Evolutionary conservation across 805 yeast genomes (phyloP).

Genomic region (Blastobotrys muscicola): DNA sequence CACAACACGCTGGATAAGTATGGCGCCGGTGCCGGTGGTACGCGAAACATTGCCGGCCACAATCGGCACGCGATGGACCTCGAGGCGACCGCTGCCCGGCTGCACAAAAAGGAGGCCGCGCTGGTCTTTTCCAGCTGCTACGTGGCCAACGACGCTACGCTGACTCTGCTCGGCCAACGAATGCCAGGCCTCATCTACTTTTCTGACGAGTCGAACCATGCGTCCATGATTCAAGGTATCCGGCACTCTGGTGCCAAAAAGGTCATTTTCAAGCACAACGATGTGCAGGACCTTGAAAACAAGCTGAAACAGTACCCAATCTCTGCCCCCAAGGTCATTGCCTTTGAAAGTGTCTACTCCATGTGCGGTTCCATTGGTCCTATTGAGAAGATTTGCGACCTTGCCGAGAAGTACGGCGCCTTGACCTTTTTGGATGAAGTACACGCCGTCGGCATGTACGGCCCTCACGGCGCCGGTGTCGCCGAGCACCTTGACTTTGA

Average conservation of each 20-base stretch:
- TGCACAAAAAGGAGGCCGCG: conserved; percentile 93
- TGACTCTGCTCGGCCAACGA: conserved; percentile 83
- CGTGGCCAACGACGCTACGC: conserved; percentile 93
- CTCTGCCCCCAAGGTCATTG: conserved; percentile 87
- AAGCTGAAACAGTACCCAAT: conserved; percentile 72
- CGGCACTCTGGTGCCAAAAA: conserved; percentile 81
- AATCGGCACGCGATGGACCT: conserved; percentile 79
- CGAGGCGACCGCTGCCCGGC: conserved; percentile 78
- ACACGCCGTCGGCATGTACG: conserved; percentile 98
- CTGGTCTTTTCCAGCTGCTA: conserved; percentile 91
- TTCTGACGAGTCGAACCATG: conserved; percentile 90
- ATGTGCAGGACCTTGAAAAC: conserved; percentile 72
- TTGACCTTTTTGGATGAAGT: conserved; percentile 96
- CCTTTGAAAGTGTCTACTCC: conserved; percentile 94
- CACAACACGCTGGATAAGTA: conserved; percentile 71
- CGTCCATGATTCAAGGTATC: conserved; percentile 96
- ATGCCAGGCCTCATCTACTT: conserved; percentile 84
- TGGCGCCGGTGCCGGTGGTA: conserved; percentile 99
- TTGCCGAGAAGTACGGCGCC: conserved; percentile 97
- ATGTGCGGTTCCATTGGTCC: conserved; percentile 98
- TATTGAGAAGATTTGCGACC: conserved; percentile 81
- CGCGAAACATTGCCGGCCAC: conserved; percentile 98
- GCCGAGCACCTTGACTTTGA: conserved; percentile 94
- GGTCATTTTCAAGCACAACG: conserved; percentile 87
- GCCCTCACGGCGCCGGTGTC: conserved; percentile 99